phyloP scores from a whole-genome alignment of 352 stramenopile species.

The Pythium coloratum region DNA sequence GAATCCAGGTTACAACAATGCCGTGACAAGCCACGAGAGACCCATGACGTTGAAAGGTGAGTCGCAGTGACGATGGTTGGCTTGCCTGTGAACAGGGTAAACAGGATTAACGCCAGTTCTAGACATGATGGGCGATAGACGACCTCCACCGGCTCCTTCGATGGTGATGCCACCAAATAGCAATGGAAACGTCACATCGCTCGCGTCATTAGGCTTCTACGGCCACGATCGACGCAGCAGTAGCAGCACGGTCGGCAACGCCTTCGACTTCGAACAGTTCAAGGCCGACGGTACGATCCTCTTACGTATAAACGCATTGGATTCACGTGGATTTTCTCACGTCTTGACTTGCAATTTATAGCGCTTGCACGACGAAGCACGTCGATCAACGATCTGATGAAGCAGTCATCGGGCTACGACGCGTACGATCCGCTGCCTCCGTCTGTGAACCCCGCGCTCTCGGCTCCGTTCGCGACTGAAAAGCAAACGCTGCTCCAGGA shows the following conservation, averaged over 20 bases:
- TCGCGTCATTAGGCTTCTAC: conserved; percentile 17
- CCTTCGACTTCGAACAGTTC: conserved; percentile 28
- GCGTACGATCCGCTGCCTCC: conserved; percentile 3
- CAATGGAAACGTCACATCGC: background rate
- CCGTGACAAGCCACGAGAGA: background rate
- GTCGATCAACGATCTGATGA: conserved; percentile 16
- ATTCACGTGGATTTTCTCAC: too few species aligned
- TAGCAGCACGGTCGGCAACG: background rate
- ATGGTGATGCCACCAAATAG: background rate
- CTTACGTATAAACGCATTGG: too few species aligned
- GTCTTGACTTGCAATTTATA: conserved; percentile 7
- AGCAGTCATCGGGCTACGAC: conserved; percentile 12
- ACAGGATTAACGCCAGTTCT: background rate
- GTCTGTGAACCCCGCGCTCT: conserved; percentile 23
- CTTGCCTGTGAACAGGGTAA: background rate
- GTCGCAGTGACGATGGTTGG: background rate
- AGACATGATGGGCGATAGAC: conserved; percentile 24
- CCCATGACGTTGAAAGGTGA: conserved; percentile 33
- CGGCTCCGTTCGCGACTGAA: conserved; percentile 41
- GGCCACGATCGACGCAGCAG: conserved; percentile 2
- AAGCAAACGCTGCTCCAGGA: conserved; percentile 46
- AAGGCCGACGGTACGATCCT: conserved; percentile 28
- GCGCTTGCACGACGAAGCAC: conserved; percentile 21
- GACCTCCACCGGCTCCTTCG: conserved; percentile 8
- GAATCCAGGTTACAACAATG: background rate